Conservation (phyloP, 148 eudicot genomes). For the Suaeda aralocaspica region DNA sequence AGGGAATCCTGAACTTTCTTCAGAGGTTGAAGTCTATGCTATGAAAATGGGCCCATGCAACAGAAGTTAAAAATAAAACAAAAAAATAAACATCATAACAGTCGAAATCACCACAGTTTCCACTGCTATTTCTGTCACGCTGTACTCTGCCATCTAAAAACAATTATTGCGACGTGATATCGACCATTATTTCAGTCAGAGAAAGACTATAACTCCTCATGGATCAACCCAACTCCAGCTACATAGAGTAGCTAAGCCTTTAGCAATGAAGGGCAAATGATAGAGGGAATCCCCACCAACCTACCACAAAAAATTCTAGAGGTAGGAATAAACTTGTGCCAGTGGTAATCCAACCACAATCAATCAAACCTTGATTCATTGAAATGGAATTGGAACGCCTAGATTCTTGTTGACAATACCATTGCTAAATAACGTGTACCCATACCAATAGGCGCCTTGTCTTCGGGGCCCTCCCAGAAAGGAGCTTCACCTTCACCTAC, state of each 20-base stretch:
- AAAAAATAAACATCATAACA: too few relatives aligned
- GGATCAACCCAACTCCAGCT: background rate
- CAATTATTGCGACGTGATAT: background rate
- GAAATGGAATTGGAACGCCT: slow-evolving; percentile 71
- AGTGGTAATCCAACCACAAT: background rate
- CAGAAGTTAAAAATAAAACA: too few relatives aligned
- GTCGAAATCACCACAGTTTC: too few relatives aligned
- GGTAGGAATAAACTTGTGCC: background rate
- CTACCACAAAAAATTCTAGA: background rate
- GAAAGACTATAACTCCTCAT: background rate
- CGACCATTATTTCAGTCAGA: too few relatives aligned
- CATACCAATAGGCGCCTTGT: slow-evolving; percentile 83
- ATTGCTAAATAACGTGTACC: slow-evolving; percentile 80
- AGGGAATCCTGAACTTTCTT: too few relatives aligned
- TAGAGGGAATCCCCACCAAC: background rate
- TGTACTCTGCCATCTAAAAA: background rate
- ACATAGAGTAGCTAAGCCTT: background rate
- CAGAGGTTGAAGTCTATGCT: too few relatives aligned
- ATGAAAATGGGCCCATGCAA: too few relatives aligned
- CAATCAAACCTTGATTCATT: slow-evolving; percentile 18
- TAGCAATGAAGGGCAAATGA: background rate
- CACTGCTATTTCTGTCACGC: background rate
- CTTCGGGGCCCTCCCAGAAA: slow-evolving; percentile 96
- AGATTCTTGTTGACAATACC: slow-evolving; percentile 90
- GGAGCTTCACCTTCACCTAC: slow-evolving; percentile 98